Evolutionary conservation across 2,329 filamentous ascomycete species (phyloP), one percentile per base, ranked within the genome.

Genomic region (Botrytis cinerea): DNA sequence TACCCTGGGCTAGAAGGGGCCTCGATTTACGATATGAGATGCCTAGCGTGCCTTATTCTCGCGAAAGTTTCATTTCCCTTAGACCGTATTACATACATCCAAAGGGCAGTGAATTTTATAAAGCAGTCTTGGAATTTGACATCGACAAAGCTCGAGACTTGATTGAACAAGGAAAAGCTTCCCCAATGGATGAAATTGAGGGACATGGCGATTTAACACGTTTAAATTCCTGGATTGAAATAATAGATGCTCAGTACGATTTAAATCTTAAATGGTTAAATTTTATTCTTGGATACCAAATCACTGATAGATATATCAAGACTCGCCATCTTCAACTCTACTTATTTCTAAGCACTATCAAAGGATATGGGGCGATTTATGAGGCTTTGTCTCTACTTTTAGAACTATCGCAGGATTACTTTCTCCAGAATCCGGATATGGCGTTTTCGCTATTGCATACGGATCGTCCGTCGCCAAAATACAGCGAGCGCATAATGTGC

Each of bases 401-500:
- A 0, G 48, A n/a, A n/a, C 6, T 0, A 14, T 51, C 48, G 25
- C 48, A n/a, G 2, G 48, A 51, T 6, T n/a, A 14, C 10, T 7
- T 14, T 0, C 1, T 51, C 12, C 48, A 51, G 10, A 2, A 51
- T 14, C 10, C 25, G 4, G 10, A 51, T 10, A 14, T n/a, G 0
- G 0, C 0, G 25, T n/a, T 51, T n/a, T 51, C 10, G 48, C 10
- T 51, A 1, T 51, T 2, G 25, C 22, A 6, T n/a, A 14, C 0
- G 0, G 48, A 51, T 51, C 22, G 4, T 14, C 25, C 25, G 25
- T 14, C 48, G 25, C 48, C 25, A 51, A 4, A n/a, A n/a, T 0
- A 6, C 0, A 51, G 25, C 4, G 0, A 14, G 48, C 0, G 0
- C 12, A 51, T 51, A n/a, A 51, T n/a, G 48, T 1, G 0, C 2